These are phyloP conservation scores for Apophysomyces trapeziformis DNA, from an alignment of 371 early-diverging fungal species.

Conservation along the genomic window DNA sequence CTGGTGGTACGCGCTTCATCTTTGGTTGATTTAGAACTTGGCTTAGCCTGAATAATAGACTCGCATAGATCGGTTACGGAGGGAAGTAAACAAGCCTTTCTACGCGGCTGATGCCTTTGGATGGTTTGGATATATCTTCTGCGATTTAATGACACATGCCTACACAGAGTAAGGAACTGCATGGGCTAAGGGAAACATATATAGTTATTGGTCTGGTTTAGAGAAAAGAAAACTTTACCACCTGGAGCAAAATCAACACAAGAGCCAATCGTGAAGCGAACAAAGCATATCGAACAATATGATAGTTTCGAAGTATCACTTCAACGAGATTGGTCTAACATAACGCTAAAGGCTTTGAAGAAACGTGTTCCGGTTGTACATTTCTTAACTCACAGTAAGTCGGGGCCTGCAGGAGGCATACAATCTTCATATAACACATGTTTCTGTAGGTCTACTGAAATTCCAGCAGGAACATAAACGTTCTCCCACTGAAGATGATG, in stretches of 20 bases:
- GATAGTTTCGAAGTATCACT: slow-evolving; percentile 45
- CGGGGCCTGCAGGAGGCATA: not conserved
- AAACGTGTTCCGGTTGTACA: slow-evolving; percentile 53
- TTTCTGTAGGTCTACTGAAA: slow-evolving; percentile 33
- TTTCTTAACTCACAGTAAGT: slow-evolving; percentile 59
- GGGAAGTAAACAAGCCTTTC: slow-evolving; percentile 57
- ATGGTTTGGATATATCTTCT: slow-evolving; percentile 82
- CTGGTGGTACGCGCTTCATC: slow-evolving; percentile 32
- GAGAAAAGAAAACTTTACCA: slow-evolving; percentile 22
- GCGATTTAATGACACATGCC: slow-evolving; percentile 73
- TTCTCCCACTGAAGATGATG: slow-evolving; percentile 27
- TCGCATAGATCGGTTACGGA: slow-evolving; percentile 62
- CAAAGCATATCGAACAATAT: slow-evolving; percentile 44
- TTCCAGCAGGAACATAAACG: slow-evolving; percentile 38
- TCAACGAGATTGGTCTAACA: slow-evolving; percentile 35
- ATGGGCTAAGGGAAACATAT: not conserved
- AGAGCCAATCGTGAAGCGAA: slow-evolving; percentile 45
- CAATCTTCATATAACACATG: not conserved
- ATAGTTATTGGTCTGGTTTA: slow-evolving; percentile 4
- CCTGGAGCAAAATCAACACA: slow-evolving; percentile 28
- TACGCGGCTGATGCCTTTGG: slow-evolving; percentile 77
- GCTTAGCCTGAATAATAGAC: slow-evolving; percentile 39
- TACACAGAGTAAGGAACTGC: slow-evolving; percentile 63
- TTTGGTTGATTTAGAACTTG: not conserved
- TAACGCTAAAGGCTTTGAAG: slow-evolving; percentile 33